Percentiles rank a stretch among this genome's conserved stretches.
Evolutionary conservation across 345 rosid genomes (phyloP).

Genomic region (Sapria himalayana): DNA sequence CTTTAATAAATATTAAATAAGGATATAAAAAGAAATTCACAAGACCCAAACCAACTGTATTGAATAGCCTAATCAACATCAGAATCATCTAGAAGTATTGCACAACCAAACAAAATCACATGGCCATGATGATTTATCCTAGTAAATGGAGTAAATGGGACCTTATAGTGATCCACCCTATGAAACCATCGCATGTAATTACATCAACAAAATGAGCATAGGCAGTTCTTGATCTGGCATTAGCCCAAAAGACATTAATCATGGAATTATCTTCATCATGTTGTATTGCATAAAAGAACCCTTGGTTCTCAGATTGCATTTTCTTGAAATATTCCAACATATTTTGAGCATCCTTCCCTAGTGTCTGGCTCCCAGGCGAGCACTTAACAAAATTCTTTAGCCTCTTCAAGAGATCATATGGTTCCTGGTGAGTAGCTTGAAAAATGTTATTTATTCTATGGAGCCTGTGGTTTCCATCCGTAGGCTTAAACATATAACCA

Average conservation of each 20-base stretch:
- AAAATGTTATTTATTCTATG: slow-evolving; percentile 25
- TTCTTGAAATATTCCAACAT: slow-evolving; percentile 77
- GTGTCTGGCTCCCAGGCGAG: slow-evolving; percentile 28
- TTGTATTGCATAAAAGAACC: slow-evolving; percentile 87
- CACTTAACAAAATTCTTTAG: slow-evolving; percentile 22
- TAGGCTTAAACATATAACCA: slow-evolving; percentile 61
- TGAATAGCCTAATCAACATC: slow-evolving; percentile 72
- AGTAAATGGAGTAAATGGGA: slow-evolving; percentile 81
- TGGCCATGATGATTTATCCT: slow-evolving; percentile 97
- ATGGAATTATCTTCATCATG: slow-evolving; percentile 79
- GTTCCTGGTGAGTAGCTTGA: slow-evolving; percentile 24
- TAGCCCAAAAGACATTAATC: slow-evolving; percentile 94
- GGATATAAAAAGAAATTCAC: too few relatives aligned
- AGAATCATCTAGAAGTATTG: slow-evolving; percentile 68
- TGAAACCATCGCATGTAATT: slow-evolving; percentile 44
- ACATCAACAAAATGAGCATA: slow-evolving; percentile 78
- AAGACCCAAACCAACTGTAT: too few relatives aligned
- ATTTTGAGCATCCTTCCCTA: slow-evolving; percentile 82
- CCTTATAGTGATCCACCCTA: slow-evolving; percentile 41
- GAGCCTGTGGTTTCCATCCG: slow-evolving; percentile 46
- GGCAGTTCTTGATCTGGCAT: slow-evolving; percentile 79
- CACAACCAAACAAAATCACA: slow-evolving; percentile 70
- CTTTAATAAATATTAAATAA: too few relatives aligned
- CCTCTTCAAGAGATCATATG: slow-evolving; percentile 18
- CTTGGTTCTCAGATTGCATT: slow-evolving; percentile 96